Base-by-base conservation (phyloP, 352 stramenopile species). In the Lagenidium giganteum region DNA sequence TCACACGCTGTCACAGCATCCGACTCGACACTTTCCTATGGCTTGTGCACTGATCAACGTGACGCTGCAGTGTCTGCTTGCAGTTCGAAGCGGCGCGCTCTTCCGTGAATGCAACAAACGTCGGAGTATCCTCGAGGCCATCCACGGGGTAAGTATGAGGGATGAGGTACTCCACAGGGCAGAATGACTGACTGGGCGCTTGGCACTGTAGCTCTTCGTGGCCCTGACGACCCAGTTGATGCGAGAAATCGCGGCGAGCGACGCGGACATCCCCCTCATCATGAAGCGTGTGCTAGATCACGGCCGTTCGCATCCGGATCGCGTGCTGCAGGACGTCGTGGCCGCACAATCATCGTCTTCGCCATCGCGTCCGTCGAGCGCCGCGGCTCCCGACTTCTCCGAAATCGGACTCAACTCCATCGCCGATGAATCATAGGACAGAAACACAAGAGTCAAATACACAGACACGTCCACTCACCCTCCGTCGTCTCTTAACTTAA, bases 31-130 rank as follows among this genome's bases (percentile, higher is more conserved):
- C 42, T 93, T 89, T 9, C 78, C 81, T 3, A 65, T 91, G 36
- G 70, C 69, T 0, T 93, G 81, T 37, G 63, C 67, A 14, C 57
- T 87, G 25, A 88, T 93, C 46, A 93, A 91, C 49, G 47, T 84
- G 16, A 90, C 76, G 2, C 46, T 88, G 20, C 70, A 87, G 42
- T 83, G 70, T 34, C 51, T 93, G 4, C 34, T 80, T 17, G 57
- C 69, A 11, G 51, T 96, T n/a, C 66, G 87, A 14, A 70, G 29
- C n/a, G 83, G 80, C 4, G 57, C 54, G 13, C 60, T 95, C 9
- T 56, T 39, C 24, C 38, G 40, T n/a, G 53, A 62, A 26, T 49
- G 53, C 62, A 87, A 85, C 57, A 78, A 78, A 14, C 67, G 72
- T 18, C 24, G 33, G 14, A 85, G 69, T 42, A 53, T 87, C 6